Base-by-base conservation (phyloP, 805 yeast species). In the Candida qinlingensis region DNA sequence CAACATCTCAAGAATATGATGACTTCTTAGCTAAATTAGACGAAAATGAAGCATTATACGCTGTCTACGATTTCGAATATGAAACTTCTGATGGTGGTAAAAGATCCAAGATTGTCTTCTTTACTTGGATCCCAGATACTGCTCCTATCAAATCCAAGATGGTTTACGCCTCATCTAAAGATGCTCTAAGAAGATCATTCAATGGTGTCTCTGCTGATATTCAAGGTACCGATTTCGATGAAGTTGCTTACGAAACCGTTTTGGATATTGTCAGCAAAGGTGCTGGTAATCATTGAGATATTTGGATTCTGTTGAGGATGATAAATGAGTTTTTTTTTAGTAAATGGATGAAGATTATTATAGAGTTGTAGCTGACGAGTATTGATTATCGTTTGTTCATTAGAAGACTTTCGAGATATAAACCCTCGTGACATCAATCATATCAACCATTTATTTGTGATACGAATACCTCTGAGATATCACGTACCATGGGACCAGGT, bases 121-220 rank as follows among this genome's bases (percentile, higher is more conserved):
- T 73, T 76, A 87, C 94, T 58, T 94, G 99, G 99, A 83, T 97
- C 54, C 99, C 99, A 63, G 99, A 94, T 68, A 88, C 96, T 54
- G 97, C 98, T 47, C 89, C 94, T 54, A 83, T 94, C 64, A 86
- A 95, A 77, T 70, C 90, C 61, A 94, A 94, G 86, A 94, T 94
- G 99, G 87, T 92, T 54, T 92, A 91, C 76, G 98, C 99, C 42
- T 82, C 97, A n/a, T 91, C 98, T 52, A 90, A 90, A 74, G 98
- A 91, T 63, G 96, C 97, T 44, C 80, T 94, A 66, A 92, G 98
- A 79, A 89, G 96, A 74, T 92, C 99, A 49, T 78, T 94, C 66
- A 92, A 87, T 69, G 99, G 99, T 71, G 83, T 94, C 59, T 76
- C 97, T 49, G 71, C 96, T 59, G 99, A 94, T 66, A 78, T 94